Conservation (phyloP, 1,284 basidiomycete genomes). For the Rhodotorula sp. region DNA sequence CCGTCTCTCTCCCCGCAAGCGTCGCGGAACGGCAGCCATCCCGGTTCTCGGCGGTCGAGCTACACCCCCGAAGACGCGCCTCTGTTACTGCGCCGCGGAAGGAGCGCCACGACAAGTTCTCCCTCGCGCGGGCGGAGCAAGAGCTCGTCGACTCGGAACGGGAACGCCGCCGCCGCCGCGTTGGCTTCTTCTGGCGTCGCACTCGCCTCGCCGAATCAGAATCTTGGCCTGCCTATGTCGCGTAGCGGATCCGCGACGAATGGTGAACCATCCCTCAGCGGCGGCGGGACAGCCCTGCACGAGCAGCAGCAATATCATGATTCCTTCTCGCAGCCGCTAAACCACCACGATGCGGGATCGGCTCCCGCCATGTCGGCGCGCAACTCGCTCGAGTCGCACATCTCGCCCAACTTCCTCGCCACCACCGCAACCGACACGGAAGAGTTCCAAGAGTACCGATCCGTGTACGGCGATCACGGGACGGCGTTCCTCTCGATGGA, state of each 20-base stretch:
- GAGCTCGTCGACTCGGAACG: not conserved
- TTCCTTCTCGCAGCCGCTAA: not conserved
- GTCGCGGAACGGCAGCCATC: not conserved
- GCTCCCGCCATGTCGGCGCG: conserved; percentile 3
- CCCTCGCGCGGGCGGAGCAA: conserved; percentile 9
- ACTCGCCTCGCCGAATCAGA: conserved; percentile 25
- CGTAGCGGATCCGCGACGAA: not conserved
- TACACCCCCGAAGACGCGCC: conserved; percentile 12
- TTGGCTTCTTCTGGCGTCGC: conserved; percentile 31
- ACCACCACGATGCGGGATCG: not conserved
- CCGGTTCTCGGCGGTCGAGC: conserved; percentile 17
- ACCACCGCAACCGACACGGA: not conserved
- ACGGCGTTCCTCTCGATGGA: conserved; percentile 31
- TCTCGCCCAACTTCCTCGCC: not conserved
- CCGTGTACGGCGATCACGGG: conserved; percentile 6
- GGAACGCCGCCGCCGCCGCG: conserved; percentile 33
- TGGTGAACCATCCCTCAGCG: not conserved
- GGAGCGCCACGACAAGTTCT: not conserved
- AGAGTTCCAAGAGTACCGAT: not conserved
- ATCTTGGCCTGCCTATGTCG: conserved; percentile 1
- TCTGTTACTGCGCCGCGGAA: not conserved
- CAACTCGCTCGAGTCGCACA: conserved; percentile 22
- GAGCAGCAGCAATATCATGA: not conserved
- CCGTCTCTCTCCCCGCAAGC: conserved; percentile 1
- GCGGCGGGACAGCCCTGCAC: not conserved